Evolutionary conservation across 2,329 filamentous ascomycete genomes (phyloP).

Genomic region (Hymenoscyphus occultus): DNA sequence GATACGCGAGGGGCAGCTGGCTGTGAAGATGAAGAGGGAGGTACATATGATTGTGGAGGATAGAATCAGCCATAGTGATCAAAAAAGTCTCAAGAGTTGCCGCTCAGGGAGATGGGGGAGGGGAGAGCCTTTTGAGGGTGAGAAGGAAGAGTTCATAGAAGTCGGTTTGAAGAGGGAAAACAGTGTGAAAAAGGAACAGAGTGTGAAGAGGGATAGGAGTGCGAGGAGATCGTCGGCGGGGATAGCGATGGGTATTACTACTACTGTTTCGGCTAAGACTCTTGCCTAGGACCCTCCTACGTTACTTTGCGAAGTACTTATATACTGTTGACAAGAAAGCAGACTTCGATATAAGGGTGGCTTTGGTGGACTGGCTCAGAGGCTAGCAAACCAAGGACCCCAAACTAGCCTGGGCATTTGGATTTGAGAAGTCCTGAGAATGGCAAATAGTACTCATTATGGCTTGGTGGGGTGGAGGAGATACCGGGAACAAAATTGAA

Average conservation of each 20-base stretch:
- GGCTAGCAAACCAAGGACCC: no score
- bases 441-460: no score
- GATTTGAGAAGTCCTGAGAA: no score
- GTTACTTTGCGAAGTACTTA: no score
- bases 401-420: no score
- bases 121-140: neutral
- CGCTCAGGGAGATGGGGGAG: neutral
- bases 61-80: neutral
- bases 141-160: neutral
- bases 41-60: conserved; percentile 18
- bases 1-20: neutral
- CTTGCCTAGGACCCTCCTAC: no score
- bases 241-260: neutral
- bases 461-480: no score
- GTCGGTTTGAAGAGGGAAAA: neutral
- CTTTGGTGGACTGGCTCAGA: no score
- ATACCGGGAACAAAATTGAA: no score
- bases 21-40: conserved; percentile 18
- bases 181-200: neutral
- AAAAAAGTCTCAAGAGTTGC: neutral
- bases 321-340: no score
- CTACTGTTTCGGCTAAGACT: neutral
- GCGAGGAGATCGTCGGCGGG: neutral
- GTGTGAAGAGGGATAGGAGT: neutral
- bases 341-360: no score